phyloP scores from a whole-genome alignment of 345 rosid genomes.

The Pseudoturritis turrita region DNA sequence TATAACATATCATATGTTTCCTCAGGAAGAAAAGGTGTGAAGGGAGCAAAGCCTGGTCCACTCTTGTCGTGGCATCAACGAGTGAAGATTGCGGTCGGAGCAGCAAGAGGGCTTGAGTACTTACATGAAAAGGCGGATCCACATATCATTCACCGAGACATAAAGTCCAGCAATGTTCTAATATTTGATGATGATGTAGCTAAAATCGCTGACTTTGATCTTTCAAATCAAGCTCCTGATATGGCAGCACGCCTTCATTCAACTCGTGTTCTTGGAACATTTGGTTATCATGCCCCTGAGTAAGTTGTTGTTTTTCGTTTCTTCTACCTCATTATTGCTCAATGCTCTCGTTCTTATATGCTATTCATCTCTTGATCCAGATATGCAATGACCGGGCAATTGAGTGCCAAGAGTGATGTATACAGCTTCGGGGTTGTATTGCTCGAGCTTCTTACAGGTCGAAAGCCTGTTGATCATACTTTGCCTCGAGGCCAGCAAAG shows the following conservation, averaged over 20 bases:
- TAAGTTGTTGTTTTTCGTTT: conserved; percentile 38
- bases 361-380: conserved; percentile 24
- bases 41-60: conserved; percentile 69
- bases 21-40: conserved; percentile 67
- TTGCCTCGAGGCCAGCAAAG: conserved; percentile 88
- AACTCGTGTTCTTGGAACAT: conserved; percentile 69
- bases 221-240: conserved; percentile 70
- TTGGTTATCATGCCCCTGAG: conserved; percentile 79
- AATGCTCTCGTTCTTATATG: not conserved
- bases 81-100: conserved; percentile 65
- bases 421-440: conserved; percentile 79
- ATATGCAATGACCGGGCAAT: conserved; percentile 91
- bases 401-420: conserved; percentile 80
- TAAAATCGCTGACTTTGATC: conserved; percentile 66
- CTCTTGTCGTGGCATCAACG: conserved; percentile 62
- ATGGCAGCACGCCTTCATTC: conserved; percentile 75
- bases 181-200: conserved; percentile 61
- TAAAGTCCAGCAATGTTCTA: conserved; percentile 69
- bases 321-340: conserved; percentile 8
- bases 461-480: conserved; percentile 89
- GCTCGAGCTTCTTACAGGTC: conserved; percentile 82
- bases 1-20: not conserved
- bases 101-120: conserved; percentile 67
- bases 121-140: conserved; percentile 59
- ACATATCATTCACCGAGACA: conserved; percentile 55